Conservation (phyloP, 768 basidiomycete genomes). For the Saitozyma podzolica region DNA sequence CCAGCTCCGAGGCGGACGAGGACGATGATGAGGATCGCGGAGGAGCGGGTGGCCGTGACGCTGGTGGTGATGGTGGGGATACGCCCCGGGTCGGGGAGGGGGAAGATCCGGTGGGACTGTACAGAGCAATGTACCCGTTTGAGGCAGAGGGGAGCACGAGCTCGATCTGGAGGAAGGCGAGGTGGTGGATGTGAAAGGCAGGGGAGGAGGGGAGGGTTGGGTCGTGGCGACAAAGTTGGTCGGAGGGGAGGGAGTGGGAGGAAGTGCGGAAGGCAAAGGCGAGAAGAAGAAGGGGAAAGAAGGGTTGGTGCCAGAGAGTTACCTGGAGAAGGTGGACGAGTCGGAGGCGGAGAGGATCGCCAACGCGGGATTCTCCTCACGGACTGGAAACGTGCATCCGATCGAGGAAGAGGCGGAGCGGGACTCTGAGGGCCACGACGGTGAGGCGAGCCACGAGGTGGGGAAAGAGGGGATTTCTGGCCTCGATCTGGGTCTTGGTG, state of each 20-base stretch:
- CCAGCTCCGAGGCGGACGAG: slow-evolving; percentile 15
- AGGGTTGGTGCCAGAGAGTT: slow-evolving; percentile 26
- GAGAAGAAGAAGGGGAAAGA: slow-evolving; percentile 3
- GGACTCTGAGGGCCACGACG: too few relatives aligned
- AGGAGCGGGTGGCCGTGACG: background rate
- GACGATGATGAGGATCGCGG: slow-evolving; percentile 11
- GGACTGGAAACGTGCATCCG: too few relatives aligned
- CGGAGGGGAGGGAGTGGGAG: background rate
- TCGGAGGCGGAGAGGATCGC: background rate
- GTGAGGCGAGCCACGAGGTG: too few relatives aligned
- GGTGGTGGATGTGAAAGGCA: slow-evolving; percentile 33
- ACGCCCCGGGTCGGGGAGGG: background rate
- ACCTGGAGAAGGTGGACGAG: slow-evolving; percentile 20
- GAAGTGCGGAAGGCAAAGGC: background rate
- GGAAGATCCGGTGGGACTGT: slow-evolving; percentile 29
- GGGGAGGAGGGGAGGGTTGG: slow-evolving; percentile 47
- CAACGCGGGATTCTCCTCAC: background rate
- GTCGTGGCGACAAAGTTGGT: slow-evolving; percentile 35
- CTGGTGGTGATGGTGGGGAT: background rate
- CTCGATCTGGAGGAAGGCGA: slow-evolving; percentile 40
- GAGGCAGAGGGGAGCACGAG: slow-evolving; percentile 37
- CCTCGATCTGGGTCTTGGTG: too few relatives aligned
- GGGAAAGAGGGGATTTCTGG: too few relatives aligned
- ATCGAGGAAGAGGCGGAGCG: too few relatives aligned
- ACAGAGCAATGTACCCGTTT: slow-evolving; percentile 39